Evolutionary conservation across 2,329 filamentous ascomycete species (phyloP).

Genomic region (Ceratocystiopsis sp.): DNA sequence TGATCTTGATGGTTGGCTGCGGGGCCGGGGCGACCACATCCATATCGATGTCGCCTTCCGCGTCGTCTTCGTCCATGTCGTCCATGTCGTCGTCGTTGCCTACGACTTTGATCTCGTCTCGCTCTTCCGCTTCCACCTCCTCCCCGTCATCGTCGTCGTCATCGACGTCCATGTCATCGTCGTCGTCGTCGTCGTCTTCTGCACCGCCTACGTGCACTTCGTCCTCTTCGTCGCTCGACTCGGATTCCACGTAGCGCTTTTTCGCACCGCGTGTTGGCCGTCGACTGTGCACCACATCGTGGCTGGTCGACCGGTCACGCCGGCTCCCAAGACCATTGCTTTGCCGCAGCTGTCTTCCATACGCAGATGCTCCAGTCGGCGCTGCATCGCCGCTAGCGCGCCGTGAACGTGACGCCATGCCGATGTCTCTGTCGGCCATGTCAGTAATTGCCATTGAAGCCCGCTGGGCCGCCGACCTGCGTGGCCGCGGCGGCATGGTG

Average conservation of each 20-base stretch:
- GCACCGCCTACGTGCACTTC: constrained; percentile 2
- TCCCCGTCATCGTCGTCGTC: constrained; percentile 13
- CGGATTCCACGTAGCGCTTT: constrained; percentile 43
- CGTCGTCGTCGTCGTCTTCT: constrained; percentile 2
- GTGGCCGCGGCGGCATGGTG: constrained; percentile 30
- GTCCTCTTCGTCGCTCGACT: constrained; percentile 15
- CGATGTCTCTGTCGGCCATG: constrained; percentile 31
- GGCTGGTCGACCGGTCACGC: constrained; percentile 23
- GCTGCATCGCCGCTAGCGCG: constrained; percentile 14
- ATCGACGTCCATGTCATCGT: constrained; percentile 24
- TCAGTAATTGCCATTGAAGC: constrained; percentile 30
- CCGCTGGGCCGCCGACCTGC: constrained; percentile 28
- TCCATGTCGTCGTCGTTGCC: constrained; percentile 19
- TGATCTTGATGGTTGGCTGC: constrained; percentile 30
- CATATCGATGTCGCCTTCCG: constrained; percentile 26
- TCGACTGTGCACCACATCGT: constrained; percentile 32
- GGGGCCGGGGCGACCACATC: constrained; percentile 18
- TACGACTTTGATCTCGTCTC: constrained; percentile 13
- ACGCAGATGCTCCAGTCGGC: too few species aligned
- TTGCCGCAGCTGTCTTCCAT: too few species aligned
- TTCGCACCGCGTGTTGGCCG: constrained; percentile 34
- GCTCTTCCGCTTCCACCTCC: constrained; percentile 12
- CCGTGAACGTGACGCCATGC: constrained; percentile 33
- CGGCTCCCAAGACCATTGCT: constrained; percentile 7
- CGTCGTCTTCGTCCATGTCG: constrained; percentile 24